Evolutionary conservation across 441 rosid species (phyloP).

Genomic region (Pelargonium citronellum): DNA sequence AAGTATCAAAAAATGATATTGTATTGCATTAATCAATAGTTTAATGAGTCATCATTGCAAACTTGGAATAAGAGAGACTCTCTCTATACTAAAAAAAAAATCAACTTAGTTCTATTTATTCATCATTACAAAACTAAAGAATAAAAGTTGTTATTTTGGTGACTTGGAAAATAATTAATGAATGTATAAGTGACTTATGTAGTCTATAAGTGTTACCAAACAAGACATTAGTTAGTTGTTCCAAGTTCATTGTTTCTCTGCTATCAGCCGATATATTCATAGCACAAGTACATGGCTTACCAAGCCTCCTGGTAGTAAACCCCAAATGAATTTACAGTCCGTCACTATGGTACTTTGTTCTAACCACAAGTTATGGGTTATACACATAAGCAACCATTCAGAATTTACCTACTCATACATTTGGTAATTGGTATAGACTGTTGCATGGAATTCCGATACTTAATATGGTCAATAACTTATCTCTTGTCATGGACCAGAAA

Average conservation of each 20-base stretch:
- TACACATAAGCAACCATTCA: neutral
- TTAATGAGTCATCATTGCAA: no score
- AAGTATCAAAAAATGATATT: no score
- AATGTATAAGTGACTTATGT: no score
- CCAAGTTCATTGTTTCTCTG: neutral
- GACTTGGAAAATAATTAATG: no score
- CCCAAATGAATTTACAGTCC: neutral
- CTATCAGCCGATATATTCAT: neutral
- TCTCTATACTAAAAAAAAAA: no score
- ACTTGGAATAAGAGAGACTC: no score
- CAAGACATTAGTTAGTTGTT: neutral
- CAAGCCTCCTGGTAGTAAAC: neutral
- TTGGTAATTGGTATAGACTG: neutral
- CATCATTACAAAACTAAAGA: no score
- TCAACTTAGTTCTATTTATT: no score
- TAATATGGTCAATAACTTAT: no score
- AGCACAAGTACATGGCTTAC: neutral
- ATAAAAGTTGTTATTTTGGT: no score
- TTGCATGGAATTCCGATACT: neutral
- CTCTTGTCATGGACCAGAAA: neutral
- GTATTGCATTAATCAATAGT: no score
- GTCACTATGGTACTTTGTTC: neutral
- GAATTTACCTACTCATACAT: neutral
- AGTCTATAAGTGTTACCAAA: no score
- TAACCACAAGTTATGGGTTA: neutral